Conservation (phyloP, 2,329 filamentous ascomycete species). For the Trichoderma sp. region DNA sequence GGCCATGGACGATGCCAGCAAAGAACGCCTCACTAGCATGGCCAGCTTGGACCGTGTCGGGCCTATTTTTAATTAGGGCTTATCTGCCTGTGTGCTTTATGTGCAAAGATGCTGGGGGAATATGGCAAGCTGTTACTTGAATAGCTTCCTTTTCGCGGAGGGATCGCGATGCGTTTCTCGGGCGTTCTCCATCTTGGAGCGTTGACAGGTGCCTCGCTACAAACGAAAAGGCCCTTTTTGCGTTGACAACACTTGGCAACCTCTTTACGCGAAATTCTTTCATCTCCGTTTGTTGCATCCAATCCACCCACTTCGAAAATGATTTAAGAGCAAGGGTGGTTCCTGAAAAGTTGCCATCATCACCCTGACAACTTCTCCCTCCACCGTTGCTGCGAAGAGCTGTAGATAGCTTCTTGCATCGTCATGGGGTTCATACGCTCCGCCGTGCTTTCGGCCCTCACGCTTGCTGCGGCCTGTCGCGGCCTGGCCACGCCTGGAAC, state of each 20-base stretch:
- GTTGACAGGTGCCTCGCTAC: not conserved
- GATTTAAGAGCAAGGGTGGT: not conserved
- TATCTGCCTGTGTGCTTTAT: not conserved
- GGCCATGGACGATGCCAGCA: not conserved
- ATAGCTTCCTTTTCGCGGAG: not conserved
- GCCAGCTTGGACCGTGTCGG: slow-evolving; percentile 5
- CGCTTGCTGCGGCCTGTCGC: slow-evolving; percentile 1
- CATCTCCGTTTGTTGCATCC: not conserved
- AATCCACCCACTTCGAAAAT: not conserved
- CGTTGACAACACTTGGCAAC: not conserved
- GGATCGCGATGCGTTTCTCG: not conserved
- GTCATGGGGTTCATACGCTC: slow-evolving; percentile 19
- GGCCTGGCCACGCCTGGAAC: not conserved
- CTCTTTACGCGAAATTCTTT: not conserved
- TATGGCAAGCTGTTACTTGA: not conserved
- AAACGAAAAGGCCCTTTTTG: slow-evolving; percentile 10
- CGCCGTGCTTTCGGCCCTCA: not conserved
- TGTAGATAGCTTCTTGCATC: not conserved
- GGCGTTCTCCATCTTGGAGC: not conserved
- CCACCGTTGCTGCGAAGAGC: not conserved
- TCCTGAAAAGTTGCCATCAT: not conserved
- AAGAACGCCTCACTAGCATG: slow-evolving; percentile 15
- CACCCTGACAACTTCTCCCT: not conserved
- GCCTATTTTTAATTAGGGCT: slow-evolving; percentile 15
- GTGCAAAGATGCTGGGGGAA: not conserved